These are phyloP conservation scores for Boletus rex-veris DNA, from an alignment of 768 basidiomycete species.

Conservation along the genomic window DNA sequence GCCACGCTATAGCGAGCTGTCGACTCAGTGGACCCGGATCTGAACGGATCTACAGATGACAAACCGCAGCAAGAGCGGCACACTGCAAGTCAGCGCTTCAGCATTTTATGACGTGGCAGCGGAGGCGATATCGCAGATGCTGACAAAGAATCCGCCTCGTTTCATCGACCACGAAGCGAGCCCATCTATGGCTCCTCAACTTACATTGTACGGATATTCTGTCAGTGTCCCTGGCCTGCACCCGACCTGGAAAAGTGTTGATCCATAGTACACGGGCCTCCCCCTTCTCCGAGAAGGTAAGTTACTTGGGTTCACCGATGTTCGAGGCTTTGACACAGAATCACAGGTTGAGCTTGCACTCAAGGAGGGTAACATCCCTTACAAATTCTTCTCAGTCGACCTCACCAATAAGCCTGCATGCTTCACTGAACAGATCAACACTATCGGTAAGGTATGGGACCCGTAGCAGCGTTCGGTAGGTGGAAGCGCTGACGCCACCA, in stretches of 20 bases:
- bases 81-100: too few species aligned
- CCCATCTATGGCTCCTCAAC: neutral
- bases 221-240: neutral
- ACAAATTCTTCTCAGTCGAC: constrained; percentile 51
- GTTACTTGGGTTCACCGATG: neutral
- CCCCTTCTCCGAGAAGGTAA: neutral
- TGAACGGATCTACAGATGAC: too few species aligned
- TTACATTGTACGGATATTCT: neutral
- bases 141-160: too few species aligned
- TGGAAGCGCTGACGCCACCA: neutral
- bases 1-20: too few species aligned
- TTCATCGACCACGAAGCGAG: too few species aligned
- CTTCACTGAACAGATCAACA: constrained; percentile 60
- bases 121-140: too few species aligned
- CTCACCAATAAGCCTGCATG: constrained; percentile 61
- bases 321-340: neutral
- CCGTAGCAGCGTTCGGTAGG: neutral
- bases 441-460: constrained; percentile 52
- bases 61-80: too few species aligned
- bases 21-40: too few species aligned
- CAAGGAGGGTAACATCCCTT: constrained; percentile 46
- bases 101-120: too few species aligned
- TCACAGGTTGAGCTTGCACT: constrained; percentile 55
- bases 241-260: neutral
- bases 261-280: neutral